phyloP scores from a whole-genome alignment of 2,329 filamentous ascomycete genomes.

The Arthroderma sp. region DNA sequence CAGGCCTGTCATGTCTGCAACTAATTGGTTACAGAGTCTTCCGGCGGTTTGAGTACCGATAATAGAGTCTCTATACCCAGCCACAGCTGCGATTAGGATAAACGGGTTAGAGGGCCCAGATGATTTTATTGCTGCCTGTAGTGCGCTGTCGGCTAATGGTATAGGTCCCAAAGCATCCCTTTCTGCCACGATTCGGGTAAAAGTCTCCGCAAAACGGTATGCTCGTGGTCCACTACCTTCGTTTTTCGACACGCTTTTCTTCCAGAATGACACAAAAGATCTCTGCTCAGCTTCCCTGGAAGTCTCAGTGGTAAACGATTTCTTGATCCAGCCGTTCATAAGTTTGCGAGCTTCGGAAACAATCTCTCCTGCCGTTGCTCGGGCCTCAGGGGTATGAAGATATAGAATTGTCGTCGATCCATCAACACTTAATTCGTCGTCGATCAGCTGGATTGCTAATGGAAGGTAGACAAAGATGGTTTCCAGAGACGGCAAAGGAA shows the following conservation, averaged over 20 bases:
- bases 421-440: constrained; percentile 48
- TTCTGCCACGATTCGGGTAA: constrained; percentile 30
- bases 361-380: constrained; percentile 42
- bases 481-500: constrained; percentile 25
- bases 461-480: constrained; percentile 41
- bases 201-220: constrained; percentile 32
- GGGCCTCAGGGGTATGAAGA: constrained; percentile 36
- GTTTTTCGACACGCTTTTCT: constrained; percentile 24
- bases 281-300: neutral
- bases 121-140: constrained; percentile 26
- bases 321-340: constrained; percentile 34
- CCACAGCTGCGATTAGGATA: constrained; percentile 37
- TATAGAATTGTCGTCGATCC: constrained; percentile 45
- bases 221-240: constrained; percentile 22
- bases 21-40: constrained; percentile 47
- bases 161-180: constrained; percentile 18
- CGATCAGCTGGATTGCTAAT: constrained; percentile 44
- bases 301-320: constrained; percentile 2
- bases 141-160: constrained; percentile 23
- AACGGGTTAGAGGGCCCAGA: constrained; percentile 34
- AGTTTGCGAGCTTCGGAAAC: constrained; percentile 40
- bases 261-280: constrained; percentile 24
- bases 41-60: constrained; percentile 37
- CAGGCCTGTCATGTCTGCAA: constrained; percentile 48
- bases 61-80: constrained; percentile 39